phyloP scores from a whole-genome alignment of 306 rosid genomes.

The Casuarina equisetifolia region DNA sequence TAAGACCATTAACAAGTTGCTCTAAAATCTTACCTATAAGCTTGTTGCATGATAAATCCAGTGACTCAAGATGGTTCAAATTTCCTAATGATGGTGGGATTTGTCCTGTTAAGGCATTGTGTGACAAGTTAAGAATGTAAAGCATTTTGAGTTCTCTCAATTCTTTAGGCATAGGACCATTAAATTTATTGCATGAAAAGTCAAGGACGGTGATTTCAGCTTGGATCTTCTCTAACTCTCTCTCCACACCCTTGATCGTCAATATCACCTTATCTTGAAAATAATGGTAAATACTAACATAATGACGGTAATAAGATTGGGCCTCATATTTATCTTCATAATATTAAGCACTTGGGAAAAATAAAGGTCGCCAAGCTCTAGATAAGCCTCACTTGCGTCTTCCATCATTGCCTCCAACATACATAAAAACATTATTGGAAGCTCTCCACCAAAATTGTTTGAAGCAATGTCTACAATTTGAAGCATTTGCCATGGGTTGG shows the following conservation, averaged over 20 bases:
- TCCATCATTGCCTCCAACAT: conserved; percentile 2
- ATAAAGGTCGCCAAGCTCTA: no score
- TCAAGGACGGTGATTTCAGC: conserved; percentile 39
- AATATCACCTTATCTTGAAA: conserved; percentile 13
- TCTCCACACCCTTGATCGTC: conserved; percentile 26
- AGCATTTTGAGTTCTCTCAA: conserved; percentile 24
- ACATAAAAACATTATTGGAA: rapidly evolving
- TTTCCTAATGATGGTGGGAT: conserved; percentile 23
- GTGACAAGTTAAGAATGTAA: conserved; percentile 17
- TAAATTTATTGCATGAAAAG: conserved; percentile 29
- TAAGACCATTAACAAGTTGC: background rate
- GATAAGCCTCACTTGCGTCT: background rate
- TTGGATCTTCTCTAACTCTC: conserved; percentile 25
- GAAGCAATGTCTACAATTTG: conserved; percentile 42
- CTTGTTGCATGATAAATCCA: conserved; percentile 24
- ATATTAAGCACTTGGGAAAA: no score
- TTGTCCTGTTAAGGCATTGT: conserved; percentile 1
- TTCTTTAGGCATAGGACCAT: conserved; percentile 28
- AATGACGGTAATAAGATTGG: no score
- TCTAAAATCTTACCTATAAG: conserved; percentile 3
- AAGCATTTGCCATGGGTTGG: conserved; percentile 27
- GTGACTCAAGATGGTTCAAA: conserved; percentile 8
- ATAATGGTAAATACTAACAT: no score
- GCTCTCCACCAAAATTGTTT: background rate
- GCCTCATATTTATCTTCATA: conserved; percentile 13